Conservation (phyloP, 2,329 filamentous ascomycete species). For the Byssochlamys sp. region DNA sequence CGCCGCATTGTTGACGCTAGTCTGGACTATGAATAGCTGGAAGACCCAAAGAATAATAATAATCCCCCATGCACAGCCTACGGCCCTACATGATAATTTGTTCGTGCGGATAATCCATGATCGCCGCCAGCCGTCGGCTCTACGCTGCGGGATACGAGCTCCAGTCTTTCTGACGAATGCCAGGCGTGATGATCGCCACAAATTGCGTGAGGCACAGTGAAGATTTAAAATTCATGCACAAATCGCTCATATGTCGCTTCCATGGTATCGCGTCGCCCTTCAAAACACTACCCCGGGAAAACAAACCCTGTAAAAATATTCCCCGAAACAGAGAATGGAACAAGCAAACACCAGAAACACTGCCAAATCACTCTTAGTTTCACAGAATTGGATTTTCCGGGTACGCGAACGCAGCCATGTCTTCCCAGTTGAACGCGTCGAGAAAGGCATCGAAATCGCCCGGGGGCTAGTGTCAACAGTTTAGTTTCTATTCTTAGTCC, state of each 20-base stretch:
- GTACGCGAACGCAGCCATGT: conserved; percentile 1
- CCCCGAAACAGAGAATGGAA: background rate
- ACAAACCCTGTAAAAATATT: background rate
- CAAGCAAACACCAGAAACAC: background rate
- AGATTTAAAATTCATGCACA: background rate
- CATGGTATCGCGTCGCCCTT: background rate
- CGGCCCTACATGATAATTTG: background rate
- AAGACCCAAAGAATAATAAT: background rate
- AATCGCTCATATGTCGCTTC: background rate
- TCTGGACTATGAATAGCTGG: background rate
- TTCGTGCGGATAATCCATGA: background rate
- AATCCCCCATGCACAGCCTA: background rate
- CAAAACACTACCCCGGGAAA: background rate
- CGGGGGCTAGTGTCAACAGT: conserved; percentile 2
- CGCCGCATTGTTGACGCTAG: background rate
- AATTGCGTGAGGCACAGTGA: background rate
- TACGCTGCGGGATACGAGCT: background rate
- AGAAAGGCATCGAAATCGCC: conserved; percentile 8
- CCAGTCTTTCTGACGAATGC: background rate
- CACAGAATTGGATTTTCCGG: background rate
- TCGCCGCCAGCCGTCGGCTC: background rate
- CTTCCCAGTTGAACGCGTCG: conserved; percentile 9
- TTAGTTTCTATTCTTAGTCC: background rate
- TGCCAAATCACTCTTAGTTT: background rate
- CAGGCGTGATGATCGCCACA: background rate